Conservation (phyloP, 2,329 filamentous ascomycete genomes). For the Waltergamsia citrina region DNA sequence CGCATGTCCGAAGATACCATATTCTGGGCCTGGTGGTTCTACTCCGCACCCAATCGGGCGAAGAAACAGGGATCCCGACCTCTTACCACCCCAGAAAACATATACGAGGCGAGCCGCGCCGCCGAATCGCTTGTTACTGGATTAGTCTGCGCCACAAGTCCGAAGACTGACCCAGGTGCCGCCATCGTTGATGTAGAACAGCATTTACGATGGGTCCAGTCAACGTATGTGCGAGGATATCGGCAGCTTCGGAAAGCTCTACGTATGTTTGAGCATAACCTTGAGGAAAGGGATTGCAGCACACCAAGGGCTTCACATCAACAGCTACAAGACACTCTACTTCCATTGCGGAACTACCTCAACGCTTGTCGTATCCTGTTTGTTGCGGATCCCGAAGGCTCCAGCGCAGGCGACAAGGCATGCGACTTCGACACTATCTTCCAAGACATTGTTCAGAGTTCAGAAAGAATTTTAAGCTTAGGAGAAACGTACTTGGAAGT, state of each 20-base stretch:
- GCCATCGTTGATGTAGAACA: background rate
- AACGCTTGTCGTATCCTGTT: background rate
- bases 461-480: background rate
- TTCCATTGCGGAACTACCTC: background rate
- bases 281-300: too few relatives aligned
- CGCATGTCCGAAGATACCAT: background rate
- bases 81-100: background rate
- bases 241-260: background rate
- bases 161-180: background rate
- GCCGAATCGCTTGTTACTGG: constrained; percentile 2
- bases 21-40: constrained; percentile 1
- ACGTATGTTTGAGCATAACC: background rate
- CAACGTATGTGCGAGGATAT: background rate
- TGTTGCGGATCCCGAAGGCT: background rate
- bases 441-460: background rate
- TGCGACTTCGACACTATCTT: background rate
- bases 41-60: background rate
- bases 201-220: background rate
- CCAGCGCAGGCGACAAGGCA: background rate
- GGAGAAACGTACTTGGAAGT: background rate
- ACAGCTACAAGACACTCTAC: background rate
- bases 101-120: constrained; percentile 1
- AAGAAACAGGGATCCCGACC: too few relatives aligned
- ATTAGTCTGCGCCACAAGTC: background rate
- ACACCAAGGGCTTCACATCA: background rate